Percentiles rank a stretch among this genome's conserved stretches.
Conservation (phyloP, 768 basidiomycete genomes). For the Multifurca ochricompacta region DNA sequence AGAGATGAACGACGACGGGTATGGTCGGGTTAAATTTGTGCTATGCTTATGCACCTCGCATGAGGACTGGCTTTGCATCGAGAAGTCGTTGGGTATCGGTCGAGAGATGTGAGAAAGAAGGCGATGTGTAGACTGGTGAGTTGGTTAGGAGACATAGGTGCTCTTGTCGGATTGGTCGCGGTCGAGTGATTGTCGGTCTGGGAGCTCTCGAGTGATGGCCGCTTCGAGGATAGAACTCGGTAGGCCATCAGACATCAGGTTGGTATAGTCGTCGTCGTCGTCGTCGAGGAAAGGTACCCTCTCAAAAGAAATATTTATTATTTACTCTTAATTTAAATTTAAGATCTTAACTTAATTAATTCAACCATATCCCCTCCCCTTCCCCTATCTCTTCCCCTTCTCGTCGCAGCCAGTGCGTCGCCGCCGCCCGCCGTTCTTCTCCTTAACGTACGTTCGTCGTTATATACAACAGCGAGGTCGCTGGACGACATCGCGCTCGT, state of each 20-base stretch:
- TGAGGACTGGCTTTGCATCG: slow-evolving; percentile 25
- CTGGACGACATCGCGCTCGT: slow-evolving; percentile 25
- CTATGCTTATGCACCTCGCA: slow-evolving; percentile 22
- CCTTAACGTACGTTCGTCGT: slow-evolving; percentile 10
- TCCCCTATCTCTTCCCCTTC: not conserved
- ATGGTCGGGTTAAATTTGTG: not conserved
- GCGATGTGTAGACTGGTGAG: slow-evolving; percentile 16
- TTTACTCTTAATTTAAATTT: too few species aligned
- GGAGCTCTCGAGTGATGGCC: not conserved
- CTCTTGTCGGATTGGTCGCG: not conserved
- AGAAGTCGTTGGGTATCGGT: slow-evolving; percentile 13
- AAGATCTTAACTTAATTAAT: too few species aligned
- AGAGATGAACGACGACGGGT: not conserved
- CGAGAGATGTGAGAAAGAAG: slow-evolving; percentile 14
- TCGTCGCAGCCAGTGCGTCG: slow-evolving; percentile 3
- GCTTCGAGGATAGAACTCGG: not conserved
- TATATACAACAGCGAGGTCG: slow-evolving; percentile 22
- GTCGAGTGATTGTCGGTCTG: not conserved
- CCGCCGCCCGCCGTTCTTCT: slow-evolving; percentile 13
- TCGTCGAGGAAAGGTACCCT: too few species aligned
- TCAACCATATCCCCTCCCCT: too few species aligned
- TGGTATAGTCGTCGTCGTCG: too few species aligned
- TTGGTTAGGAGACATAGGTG: slow-evolving; percentile 12
- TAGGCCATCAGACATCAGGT: slow-evolving; percentile 4
- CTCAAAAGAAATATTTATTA: too few species aligned